phyloP scores from a whole-genome alignment of 2,329 filamentous ascomycete genomes.

The Microthyrium microscopicum region DNA sequence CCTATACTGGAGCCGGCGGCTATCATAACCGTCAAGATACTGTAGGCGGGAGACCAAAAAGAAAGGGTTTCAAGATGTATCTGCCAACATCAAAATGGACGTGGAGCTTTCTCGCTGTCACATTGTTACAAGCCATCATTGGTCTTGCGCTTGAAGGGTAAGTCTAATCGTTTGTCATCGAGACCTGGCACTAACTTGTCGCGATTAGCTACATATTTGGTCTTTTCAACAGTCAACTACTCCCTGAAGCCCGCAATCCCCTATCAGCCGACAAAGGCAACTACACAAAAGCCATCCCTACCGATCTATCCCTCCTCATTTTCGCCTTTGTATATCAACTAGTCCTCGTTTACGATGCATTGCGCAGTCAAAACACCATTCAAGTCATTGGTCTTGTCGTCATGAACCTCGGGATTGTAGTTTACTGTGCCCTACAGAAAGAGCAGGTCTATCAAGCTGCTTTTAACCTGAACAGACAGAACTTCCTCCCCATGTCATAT shows the following conservation, averaged over 20 bases:
- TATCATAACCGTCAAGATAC: conserved; percentile 35
- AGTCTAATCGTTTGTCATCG: conserved; percentile 20
- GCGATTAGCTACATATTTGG: conserved; percentile 43
- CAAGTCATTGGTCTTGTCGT: conserved; percentile 90
- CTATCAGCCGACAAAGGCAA: conserved; percentile 7
- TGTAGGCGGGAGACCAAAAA: conserved; percentile 14
- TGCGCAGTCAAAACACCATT: conserved; percentile 93
- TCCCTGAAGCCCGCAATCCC: conserved; percentile 29
- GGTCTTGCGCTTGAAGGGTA: conserved; percentile 78
- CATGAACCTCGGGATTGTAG: conserved; percentile 78
- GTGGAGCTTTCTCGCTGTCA: conserved; percentile 63
- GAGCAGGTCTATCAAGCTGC: conserved; percentile 75
- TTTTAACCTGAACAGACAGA: conserved; percentile 27
- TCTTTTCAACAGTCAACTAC: conserved; percentile 73
- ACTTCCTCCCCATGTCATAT: conserved; percentile 35
- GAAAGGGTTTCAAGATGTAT: conserved; percentile 39
- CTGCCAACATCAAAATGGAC: conserved; percentile 76
- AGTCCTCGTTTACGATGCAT: conserved; percentile 78
- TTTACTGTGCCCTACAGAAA: conserved; percentile 86
- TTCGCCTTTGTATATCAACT: conserved; percentile 93
- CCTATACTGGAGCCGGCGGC: conserved; percentile 15
- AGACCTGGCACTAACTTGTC: background rate
- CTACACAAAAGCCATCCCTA: conserved; percentile 58
- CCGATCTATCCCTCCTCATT: conserved; percentile 90
- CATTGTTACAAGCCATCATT: conserved; percentile 59